Evolutionary conservation across 768 basidiomycete genomes (phyloP), one percentile per base, ranked within the genome.

Genomic region (Boletus speciosus): DNA sequence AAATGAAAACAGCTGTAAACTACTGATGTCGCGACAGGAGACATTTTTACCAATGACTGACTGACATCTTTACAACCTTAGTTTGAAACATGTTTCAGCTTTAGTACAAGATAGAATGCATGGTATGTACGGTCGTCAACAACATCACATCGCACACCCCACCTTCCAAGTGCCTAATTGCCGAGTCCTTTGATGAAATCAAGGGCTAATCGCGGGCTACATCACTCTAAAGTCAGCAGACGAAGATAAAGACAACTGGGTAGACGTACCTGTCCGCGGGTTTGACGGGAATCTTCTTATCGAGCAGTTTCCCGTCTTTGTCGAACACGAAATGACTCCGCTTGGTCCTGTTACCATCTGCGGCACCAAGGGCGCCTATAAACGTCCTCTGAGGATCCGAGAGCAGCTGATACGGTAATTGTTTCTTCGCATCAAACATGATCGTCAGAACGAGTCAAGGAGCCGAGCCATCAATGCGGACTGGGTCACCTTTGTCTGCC

Each of bases 251-350:
- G 34, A 39, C 15, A 11, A 16, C 4, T 5, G 42, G 23, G 9
- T 15, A 19, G 3, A 45, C 60, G 2, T 0, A 88, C 91, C 92
- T 96, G 52, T 95, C 90, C 0, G 68, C 85, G 2, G 94, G 90
- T 65, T 93, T 89, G 46, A 96, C 93, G 1, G 92, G 91, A 15
- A 91, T 74, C 65, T 84, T 85, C 74, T 84, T 90, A 15, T 95
- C 87, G 4, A 96, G 72, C 40, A 98, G 76, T 69, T 91, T 91
- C 1, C 94, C 95, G 6, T 92, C 93, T 69, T 90, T 89, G 61
- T 84, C 90, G 61, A 98, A 96, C 61, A 98, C 82, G 71, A 96
- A 97, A 70, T 96, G 93, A 59, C 90, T 93, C 14, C 95, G 83
- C 74, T 90, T 91, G 49, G 91, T 92, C 75, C 83, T 90, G 35